Evolutionary conservation across 305 asterid species (phyloP), one percentile per base, ranked within the genome.

Genomic region (Caryopteris hybrid): DNA sequence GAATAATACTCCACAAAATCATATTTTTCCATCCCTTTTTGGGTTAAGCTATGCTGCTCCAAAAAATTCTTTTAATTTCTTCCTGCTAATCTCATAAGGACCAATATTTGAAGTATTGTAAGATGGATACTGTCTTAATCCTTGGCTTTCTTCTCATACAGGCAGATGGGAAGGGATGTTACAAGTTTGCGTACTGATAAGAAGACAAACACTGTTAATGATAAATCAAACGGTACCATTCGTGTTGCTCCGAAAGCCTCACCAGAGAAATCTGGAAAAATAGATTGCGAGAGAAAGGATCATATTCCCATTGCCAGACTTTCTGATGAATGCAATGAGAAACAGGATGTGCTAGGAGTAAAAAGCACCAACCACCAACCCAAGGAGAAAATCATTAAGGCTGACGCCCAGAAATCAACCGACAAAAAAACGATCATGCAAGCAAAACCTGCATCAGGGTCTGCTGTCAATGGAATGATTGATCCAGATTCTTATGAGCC

Each of bases 111-210:
- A 31, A 62, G 56, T 38, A 63, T 46, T 10, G 20, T 21, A 61
- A 54, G 9, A 12, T 33, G 46, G 63, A 41, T 60, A 50, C 57
- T 33, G 11, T 47, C 29, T 48, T 69, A 62, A 46, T 42, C 63
- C 67, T 68, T 50, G 51, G 39, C 33, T 74, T 61, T 71, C 0
- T 45, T 60, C 34, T 69, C 36, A 8, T 72, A 79, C 83, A 86
- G 96, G 83, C 39, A 74, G 70, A 90, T 90, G 96, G 97, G 91
- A 78, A 90, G 96, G 79, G 89, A 88, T 73, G 68, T 83, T 50
- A 45, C 91, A 62, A 89, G 84, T 57, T 69, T 85, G 50, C 90
- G 77, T 39, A 51, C 57, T 69, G 90, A 82, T 70, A 85, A 76
- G 82, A 85, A 80, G 70, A 74, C 88, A 57, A 76, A 29, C 43